phyloP scores from a whole-genome alignment of 257 asterid species.

The Solanum pennellii region DNA sequence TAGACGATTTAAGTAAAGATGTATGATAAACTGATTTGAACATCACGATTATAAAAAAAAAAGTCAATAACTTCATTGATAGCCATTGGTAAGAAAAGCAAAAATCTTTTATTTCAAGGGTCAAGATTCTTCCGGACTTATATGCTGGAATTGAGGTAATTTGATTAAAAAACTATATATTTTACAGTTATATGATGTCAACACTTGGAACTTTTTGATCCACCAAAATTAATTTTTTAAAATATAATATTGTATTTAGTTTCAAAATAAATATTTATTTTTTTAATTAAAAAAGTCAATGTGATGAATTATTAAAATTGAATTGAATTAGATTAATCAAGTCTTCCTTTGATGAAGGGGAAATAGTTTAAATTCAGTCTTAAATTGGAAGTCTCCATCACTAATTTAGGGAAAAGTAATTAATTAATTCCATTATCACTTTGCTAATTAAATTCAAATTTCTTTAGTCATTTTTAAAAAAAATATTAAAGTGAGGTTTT shows the following conservation, averaged over 20 bases:
- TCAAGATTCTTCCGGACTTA: background rate
- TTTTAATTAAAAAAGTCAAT: background rate
- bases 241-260: background rate
- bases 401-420: background rate
- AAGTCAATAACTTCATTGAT: too few species aligned
- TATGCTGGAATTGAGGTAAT: background rate
- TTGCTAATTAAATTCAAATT: background rate
- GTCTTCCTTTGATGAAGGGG: background rate
- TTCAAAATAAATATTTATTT: background rate
- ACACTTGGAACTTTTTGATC: background rate
- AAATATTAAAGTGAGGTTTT: background rate
- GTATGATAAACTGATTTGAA: too few species aligned
- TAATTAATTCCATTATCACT: background rate
- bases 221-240: background rate
- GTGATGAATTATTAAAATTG: background rate
- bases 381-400: background rate
- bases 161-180: background rate
- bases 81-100: too few species aligned
- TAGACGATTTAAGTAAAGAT: background rate
- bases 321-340: background rate
- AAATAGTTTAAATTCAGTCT: background rate
- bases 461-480: background rate
- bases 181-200: conserved; percentile 1
- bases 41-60: fast-evolving
- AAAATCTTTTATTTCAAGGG: background rate